A percentile compares a stretch with the other conserved stretches of the same genome.
These are phyloP conservation scores for Sideroxylon spinosum DNA, from an alignment of 179 eudicot species.

Conservation along the genomic window DNA sequence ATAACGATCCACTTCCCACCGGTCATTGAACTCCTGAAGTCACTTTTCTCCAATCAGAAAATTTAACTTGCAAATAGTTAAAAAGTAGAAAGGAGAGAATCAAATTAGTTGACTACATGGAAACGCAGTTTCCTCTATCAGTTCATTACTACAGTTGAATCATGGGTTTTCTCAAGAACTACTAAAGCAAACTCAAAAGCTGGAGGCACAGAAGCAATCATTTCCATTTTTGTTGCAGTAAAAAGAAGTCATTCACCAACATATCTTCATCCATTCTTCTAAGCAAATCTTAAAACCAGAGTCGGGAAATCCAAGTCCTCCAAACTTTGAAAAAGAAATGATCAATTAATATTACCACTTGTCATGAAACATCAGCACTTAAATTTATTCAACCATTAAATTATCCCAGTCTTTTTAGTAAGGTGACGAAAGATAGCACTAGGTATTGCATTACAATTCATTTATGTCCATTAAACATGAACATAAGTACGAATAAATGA, in stretches of 20 bases:
- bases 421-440: background rate
- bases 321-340: background rate
- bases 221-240: background rate
- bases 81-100: background rate
- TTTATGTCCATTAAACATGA: background rate
- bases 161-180: background rate
- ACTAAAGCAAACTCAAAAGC: background rate
- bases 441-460: background rate
- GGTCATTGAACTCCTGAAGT: slow-evolving; percentile 79
- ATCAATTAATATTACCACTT: background rate
- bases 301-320: background rate
- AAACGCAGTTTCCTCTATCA: background rate
- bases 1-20: slow-evolving; percentile 95
- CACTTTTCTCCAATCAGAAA: background rate
- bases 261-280: background rate
- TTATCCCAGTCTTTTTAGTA: too few relatives aligned
- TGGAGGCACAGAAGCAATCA: background rate
- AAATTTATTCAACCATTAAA: background rate
- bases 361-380: background rate
- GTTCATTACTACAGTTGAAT: background rate
- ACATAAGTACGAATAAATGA: background rate
- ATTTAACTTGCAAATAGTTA: background rate
- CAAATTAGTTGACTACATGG: background rate
- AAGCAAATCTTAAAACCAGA: background rate
- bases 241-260: background rate